These are phyloP conservation scores for Chaetomium fimeti DNA, from an alignment of 495 filamentous ascomycete genomes.

Conservation along the genomic window DNA sequence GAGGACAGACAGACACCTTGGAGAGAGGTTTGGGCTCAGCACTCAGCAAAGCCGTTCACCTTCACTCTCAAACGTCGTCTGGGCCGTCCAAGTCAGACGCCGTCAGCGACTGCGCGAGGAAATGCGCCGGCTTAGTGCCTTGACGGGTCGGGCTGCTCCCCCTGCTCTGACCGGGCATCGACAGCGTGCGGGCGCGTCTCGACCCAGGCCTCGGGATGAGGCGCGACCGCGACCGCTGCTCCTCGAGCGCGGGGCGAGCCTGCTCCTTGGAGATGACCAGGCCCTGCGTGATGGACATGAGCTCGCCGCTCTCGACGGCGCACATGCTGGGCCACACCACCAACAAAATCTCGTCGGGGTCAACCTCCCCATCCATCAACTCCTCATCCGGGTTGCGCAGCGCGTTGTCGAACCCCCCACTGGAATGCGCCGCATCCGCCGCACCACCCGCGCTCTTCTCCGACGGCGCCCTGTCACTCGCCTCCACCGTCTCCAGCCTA, in stretches of 20 bases:
- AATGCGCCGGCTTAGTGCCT: conserved; percentile 17
- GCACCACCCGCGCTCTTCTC: conserved; percentile 10
- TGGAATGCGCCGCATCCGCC: conserved; percentile 11
- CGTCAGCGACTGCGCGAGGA: conserved; percentile 33
- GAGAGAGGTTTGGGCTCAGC: background rate
- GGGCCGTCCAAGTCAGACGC: conserved; percentile 23
- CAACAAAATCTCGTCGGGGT: conserved; percentile 40
- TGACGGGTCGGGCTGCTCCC: conserved; percentile 20
- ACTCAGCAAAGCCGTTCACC: background rate
- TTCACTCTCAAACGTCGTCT: background rate
- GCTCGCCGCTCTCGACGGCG: conserved; percentile 38
- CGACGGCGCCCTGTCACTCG: background rate
- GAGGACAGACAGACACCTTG: background rate
- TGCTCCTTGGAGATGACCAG: conserved; percentile 43
- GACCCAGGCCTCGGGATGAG: conserved; percentile 30
- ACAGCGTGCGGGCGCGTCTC: conserved; percentile 34
- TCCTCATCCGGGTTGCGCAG: conserved; percentile 7
- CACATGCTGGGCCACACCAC: conserved; percentile 44
- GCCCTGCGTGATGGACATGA: conserved; percentile 40
- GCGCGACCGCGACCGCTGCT: conserved; percentile 28
- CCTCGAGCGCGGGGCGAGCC: conserved; percentile 37
- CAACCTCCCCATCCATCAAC: conserved; percentile 32
- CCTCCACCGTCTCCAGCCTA: conserved; percentile 30
- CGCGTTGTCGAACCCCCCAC: background rate
- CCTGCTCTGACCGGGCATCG: conserved; percentile 32